Evolutionary conservation across 148 eudicot genomes (phyloP), one percentile per base, ranked within the genome.

Genomic region (Nyssa sinensis): DNA sequence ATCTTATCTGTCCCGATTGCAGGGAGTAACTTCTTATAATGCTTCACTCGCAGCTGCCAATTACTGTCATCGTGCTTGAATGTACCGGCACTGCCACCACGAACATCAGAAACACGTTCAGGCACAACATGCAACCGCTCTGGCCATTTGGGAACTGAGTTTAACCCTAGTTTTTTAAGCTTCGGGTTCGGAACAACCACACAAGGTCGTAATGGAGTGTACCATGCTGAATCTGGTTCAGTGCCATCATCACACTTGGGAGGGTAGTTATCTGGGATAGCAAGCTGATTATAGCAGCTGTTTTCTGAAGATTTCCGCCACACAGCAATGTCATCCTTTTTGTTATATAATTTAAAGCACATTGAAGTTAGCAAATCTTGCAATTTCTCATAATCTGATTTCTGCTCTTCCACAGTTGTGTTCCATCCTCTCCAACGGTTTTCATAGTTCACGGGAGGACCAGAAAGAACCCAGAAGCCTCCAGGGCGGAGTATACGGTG

Each of bases 401-500:
- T 85, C 79, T 90, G 97, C 17, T 84, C 96, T 66, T 88, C 96
- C 49, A 84, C 64, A 0, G 97, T 95, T 32, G 97, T 90, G 76
- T 92, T 86, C 98, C 98, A 95, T 68, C 98, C 98, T 78, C 82
- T 73, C 97, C 96, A 95, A 29, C 87, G 91, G 66, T 80, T 78
- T 74, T 88, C 75, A 30, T 93, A 95, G 85, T 93, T 92, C 66
- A 95, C 88, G 1, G 98, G 98, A 16, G 98, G 98, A 9, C 98
- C 98, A 3, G 98, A 95, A 16, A 95, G 98, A 28, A 92, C 85
- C 98, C 98, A 95, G 78, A 92, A 95, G 49, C 98, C 98, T 62
- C 96, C 97, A 0, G 98, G 97, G 5, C 98, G 85, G 33, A 95
- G 93, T 28, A 95, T 87, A 12, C 98, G 92, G 80, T 95, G 91